phyloP scores from a whole-genome alignment of 163 green algal species.

The Volvox carteri region DNA sequence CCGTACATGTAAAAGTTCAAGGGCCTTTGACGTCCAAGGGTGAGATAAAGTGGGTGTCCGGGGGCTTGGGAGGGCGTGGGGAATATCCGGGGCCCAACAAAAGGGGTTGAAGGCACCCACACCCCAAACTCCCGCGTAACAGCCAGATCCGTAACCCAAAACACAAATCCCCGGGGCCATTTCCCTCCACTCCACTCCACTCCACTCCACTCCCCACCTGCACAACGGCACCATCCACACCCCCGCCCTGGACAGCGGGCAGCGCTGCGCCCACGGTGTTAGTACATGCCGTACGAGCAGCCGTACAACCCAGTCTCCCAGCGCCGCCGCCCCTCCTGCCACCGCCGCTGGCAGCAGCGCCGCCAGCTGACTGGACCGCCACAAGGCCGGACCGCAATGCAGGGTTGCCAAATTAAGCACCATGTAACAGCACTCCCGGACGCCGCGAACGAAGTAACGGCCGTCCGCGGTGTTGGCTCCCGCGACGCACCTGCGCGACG shows the following conservation, averaged over 20 bases:
- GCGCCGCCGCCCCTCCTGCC: slow-evolving; percentile 19
- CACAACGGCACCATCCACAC: slow-evolving; percentile 70
- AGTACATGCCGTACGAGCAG: slow-evolving; percentile 72
- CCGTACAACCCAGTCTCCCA: slow-evolving; percentile 38
- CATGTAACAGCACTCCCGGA: slow-evolving; percentile 60
- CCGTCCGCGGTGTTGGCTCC: slow-evolving; percentile 51
- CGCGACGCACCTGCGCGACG: slow-evolving; percentile 47
- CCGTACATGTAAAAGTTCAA: too few species aligned
- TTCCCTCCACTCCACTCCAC: background rate
- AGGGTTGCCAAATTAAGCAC: slow-evolving; percentile 40
- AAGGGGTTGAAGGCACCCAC: too few species aligned
- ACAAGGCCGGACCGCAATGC: slow-evolving; percentile 50
- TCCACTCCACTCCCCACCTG: background rate
- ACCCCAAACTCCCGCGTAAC: too few species aligned
- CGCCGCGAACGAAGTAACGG: slow-evolving; percentile 63
- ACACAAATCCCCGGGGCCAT: background rate
- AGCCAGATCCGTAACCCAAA: too few species aligned
- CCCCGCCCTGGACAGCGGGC: slow-evolving; percentile 47
- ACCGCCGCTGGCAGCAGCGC: slow-evolving; percentile 48
- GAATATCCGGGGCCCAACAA: too few species aligned
- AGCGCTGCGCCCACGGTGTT: slow-evolving; percentile 46
- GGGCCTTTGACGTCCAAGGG: too few species aligned
- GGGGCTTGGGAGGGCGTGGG: too few species aligned
- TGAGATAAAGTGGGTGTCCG: too few species aligned
- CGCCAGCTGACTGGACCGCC: slow-evolving; percentile 55